phyloP scores from a whole-genome alignment of 2,329 filamentous ascomycete genomes.

The Pestalotiopsis sp. region DNA sequence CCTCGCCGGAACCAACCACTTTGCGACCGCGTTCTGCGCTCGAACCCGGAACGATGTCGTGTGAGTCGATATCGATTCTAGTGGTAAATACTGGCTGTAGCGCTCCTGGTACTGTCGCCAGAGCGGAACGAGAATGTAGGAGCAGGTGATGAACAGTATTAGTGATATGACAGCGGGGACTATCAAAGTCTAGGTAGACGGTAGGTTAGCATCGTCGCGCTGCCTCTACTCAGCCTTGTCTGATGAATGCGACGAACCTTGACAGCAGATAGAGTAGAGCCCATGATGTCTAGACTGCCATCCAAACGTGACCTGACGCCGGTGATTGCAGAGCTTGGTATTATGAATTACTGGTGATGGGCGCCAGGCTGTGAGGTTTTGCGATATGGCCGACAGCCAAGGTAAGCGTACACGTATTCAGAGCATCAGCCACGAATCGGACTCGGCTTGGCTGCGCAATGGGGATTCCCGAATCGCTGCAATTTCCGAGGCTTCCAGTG shows the following conservation, averaged over 20 bases:
- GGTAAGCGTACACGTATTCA: not conserved
- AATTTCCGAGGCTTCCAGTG: not conserved
- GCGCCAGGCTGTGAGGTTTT: not conserved
- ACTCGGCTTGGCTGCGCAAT: not conserved
- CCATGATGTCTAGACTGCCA: slow-evolving; percentile 28
- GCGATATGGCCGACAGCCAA: not conserved
- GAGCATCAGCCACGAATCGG: not conserved
- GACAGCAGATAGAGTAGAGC: slow-evolving; percentile 35
- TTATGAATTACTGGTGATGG: not conserved
- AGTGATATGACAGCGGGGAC: slow-evolving; percentile 73
- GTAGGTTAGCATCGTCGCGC: not conserved
- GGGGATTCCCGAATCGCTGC: not conserved
- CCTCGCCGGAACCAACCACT: slow-evolving; percentile 46
- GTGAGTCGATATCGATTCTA: slow-evolving; percentile 63
- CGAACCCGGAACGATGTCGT: slow-evolving; percentile 58
- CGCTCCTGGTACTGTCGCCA: slow-evolving; percentile 72
- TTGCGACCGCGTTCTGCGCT: slow-evolving; percentile 43
- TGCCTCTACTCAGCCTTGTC: not conserved
- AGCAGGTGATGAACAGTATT: slow-evolving; percentile 66
- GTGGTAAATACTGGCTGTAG: slow-evolving; percentile 74
- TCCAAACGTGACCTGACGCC: not conserved
- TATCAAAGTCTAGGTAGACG: slow-evolving; percentile 61
- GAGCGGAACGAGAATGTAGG: slow-evolving; percentile 67
- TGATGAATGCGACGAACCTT: slow-evolving; percentile 28
- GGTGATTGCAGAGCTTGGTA: not conserved